These are phyloP conservation scores for Nigrospora oryzae DNA, from an alignment of 2,329 filamentous ascomycete genomes.

Conservation along the genomic window DNA sequence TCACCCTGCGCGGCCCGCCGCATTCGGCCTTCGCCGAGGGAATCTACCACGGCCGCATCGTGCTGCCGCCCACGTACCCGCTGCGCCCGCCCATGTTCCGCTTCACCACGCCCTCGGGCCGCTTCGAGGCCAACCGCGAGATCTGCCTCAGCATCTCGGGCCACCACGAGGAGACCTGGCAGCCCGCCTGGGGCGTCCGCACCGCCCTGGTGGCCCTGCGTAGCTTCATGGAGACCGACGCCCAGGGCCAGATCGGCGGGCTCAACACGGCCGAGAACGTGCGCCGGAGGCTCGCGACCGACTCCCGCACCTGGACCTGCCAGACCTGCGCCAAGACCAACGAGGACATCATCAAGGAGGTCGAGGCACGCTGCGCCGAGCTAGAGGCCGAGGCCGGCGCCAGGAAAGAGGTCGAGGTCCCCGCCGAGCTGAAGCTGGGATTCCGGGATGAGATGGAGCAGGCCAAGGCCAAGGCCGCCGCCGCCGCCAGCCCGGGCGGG, in stretches of 20 bases:
- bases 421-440: constrained; percentile 53
- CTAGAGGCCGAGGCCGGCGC: constrained; percentile 19
- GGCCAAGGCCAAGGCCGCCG: constrained; percentile 14
- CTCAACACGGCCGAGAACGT: constrained; percentile 66
- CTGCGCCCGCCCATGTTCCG: constrained; percentile 91
- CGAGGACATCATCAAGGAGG: constrained; percentile 63
- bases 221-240: constrained; percentile 88
- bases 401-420: constrained; percentile 37
- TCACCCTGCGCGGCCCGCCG: constrained; percentile 87
- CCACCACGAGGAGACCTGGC: constrained; percentile 97
- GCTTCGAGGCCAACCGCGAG: constrained; percentile 94
- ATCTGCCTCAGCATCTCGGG: constrained; percentile 92
- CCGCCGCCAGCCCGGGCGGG: constrained; percentile 2
- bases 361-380: constrained; percentile 39
- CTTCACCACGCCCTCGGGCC: constrained; percentile 82
- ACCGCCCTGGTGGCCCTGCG: constrained; percentile 76
- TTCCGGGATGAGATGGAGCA: constrained; percentile 64
- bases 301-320: constrained; percentile 62
- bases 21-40: constrained; percentile 70
- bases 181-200: constrained; percentile 93
- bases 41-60: constrained; percentile 92
- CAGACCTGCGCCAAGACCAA: constrained; percentile 62
- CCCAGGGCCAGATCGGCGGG: constrained; percentile 81
- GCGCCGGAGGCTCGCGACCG: constrained; percentile 58
- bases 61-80: constrained; percentile 82